Evolutionary conservation across 2,329 filamentous ascomycete species (phyloP).

Genomic region (Trichoderma sp.): DNA sequence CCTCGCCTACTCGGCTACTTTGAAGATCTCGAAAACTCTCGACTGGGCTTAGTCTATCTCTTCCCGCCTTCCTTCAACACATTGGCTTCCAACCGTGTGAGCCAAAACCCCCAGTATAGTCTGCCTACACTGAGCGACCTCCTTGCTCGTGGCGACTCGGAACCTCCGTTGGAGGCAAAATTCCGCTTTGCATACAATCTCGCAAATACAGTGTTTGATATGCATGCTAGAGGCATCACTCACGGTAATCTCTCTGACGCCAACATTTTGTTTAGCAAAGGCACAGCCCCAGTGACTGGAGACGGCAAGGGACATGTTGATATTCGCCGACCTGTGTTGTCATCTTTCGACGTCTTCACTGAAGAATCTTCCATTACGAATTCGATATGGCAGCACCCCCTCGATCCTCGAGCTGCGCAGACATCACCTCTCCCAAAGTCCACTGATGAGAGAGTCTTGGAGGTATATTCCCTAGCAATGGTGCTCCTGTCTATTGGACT

Average conservation of each 20-base stretch:
- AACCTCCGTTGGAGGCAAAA: slow-evolving; percentile 72
- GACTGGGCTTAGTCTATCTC: slow-evolving; percentile 74
- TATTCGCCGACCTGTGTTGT: slow-evolving; percentile 68
- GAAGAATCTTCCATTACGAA: slow-evolving; percentile 31
- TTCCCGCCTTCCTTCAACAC: slow-evolving; percentile 67
- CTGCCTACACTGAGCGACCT: slow-evolving; percentile 58
- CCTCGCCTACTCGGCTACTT: slow-evolving; percentile 69
- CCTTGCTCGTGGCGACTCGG: slow-evolving; percentile 53
- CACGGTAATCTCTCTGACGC: slow-evolving; percentile 70
- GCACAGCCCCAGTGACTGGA: slow-evolving; percentile 44
- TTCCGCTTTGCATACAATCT: slow-evolving; percentile 75
- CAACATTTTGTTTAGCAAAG: slow-evolving; percentile 67
- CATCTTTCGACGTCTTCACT: slow-evolving; percentile 72
- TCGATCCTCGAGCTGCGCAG: slow-evolving; percentile 57
- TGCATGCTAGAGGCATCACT: slow-evolving; percentile 68
- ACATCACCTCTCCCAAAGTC: slow-evolving; percentile 51
- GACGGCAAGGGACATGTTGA: slow-evolving; percentile 55
- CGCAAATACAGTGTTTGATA: slow-evolving; percentile 69
- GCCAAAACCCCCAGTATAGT: slow-evolving; percentile 52
- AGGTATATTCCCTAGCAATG: slow-evolving; percentile 74
- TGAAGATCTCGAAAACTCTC: slow-evolving; percentile 69
- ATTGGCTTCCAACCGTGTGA: slow-evolving; percentile 54
- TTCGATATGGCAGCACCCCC: slow-evolving; percentile 59
- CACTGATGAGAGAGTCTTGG: slow-evolving; percentile 60
- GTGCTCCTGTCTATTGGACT: slow-evolving; percentile 73